Percentiles rank a stretch among this genome's conserved stretches.
Evolutionary conservation across 495 filamentous ascomycete species (phyloP).

Genomic region (Lichina pygmaea): DNA sequence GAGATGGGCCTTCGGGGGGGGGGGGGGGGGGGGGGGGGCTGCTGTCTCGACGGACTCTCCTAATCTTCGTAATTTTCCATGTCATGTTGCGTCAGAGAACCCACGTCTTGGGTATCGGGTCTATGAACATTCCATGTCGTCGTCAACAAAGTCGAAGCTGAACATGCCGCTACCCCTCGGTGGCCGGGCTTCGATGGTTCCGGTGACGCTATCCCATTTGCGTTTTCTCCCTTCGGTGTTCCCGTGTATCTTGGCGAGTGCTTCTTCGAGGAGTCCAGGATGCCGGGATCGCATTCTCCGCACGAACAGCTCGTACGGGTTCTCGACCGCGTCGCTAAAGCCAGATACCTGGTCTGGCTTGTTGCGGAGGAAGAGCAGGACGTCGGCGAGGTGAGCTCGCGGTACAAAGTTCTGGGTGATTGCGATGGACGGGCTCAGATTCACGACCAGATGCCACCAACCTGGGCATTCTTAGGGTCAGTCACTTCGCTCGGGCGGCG

Average conservation of each 20-base stretch:
- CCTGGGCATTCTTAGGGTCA: conserved; percentile 17
- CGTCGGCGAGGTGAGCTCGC: conserved; percentile 39
- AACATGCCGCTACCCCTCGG: conserved; percentile 24
- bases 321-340: conserved; percentile 43
- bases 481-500: background rate
- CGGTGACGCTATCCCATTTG: conserved; percentile 63
- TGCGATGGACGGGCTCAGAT: conserved; percentile 57
- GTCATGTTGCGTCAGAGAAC: too few species aligned
- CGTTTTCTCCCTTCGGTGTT: conserved; percentile 38
- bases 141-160: conserved; percentile 50
- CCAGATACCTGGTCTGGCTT: conserved; percentile 69
- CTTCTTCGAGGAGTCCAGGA: conserved; percentile 37
- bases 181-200: conserved; percentile 17
- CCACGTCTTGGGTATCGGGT: too few species aligned
- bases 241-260: conserved; percentile 32
- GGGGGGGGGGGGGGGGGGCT: background rate
- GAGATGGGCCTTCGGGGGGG: too few species aligned
- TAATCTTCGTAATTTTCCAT: too few species aligned
- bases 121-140: conserved; percentile 6
- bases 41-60: too few species aligned
- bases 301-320: conserved; percentile 57
- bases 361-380: conserved; percentile 58
- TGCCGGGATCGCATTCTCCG: conserved; percentile 32
- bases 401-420: conserved; percentile 96
- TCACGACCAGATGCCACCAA: conserved; percentile 96